phyloP scores from a whole-genome alignment of 1,284 basidiomycete genomes.

The Ustilago loliicola region DNA sequence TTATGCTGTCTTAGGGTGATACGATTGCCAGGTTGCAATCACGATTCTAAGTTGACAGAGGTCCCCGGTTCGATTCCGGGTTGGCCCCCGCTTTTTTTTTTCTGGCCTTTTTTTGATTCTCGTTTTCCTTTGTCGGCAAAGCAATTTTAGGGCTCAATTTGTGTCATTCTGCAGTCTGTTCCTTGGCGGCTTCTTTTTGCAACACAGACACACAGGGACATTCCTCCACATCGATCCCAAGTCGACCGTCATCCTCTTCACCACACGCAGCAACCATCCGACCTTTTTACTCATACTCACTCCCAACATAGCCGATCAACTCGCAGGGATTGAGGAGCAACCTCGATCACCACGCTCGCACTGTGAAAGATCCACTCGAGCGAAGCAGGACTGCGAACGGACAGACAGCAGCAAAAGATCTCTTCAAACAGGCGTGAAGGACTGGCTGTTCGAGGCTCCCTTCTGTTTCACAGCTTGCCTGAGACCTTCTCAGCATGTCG shows the following conservation, averaged over 20 bases:
- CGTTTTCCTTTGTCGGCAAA: neutral
- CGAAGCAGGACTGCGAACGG: too few species aligned
- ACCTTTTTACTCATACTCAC: neutral
- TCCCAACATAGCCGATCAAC: neutral
- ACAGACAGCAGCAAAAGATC: too few species aligned
- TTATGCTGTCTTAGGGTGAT: slow-evolving; percentile 59
- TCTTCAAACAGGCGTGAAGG: neutral
- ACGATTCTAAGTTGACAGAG: slow-evolving; percentile 43
- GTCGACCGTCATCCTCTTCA: neutral
- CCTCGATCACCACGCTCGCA: neutral
- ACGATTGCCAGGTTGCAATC: neutral
- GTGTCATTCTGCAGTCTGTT: slow-evolving; percentile 8
- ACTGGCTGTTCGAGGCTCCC: neutral
- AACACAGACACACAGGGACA: too few species aligned
- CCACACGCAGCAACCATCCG: neutral
- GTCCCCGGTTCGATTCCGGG: slow-evolving; percentile 46
- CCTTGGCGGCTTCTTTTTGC: neutral
- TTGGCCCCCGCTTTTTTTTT: slow-evolving; percentile 31
- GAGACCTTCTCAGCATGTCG: slow-evolving; percentile 6
- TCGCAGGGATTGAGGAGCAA: neutral
- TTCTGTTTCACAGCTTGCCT: neutral
- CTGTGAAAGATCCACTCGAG: too few species aligned
- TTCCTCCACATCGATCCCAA: neutral
- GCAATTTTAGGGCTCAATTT: neutral
- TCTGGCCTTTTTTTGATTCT: neutral